phyloP scores from a whole-genome alignment of 129 eudicot species.

The Helianthus annuus region HanXRQr2.0-SUNRISE NC_035443.2:144912917-144913416 shows the following conservation, averaged over 20 bases:
- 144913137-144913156: background rate
- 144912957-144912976: too few species aligned
- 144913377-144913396: too few species aligned
- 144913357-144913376: too few species aligned
- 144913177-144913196: too few species aligned
- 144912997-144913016: too few species aligned
- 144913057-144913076: background rate
- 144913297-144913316: conserved; percentile 66
- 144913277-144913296: conserved; percentile 95
- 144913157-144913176: too few species aligned
- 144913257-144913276: conserved; percentile 97
- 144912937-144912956: too few species aligned
- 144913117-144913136: background rate
- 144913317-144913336: background rate
- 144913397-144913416: too few species aligned
- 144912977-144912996: too few species aligned
- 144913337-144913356: background rate
- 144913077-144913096: too few species aligned
- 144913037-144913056: background rate
- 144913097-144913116: background rate
- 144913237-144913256: conserved; percentile 56
- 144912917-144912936: too few species aligned
- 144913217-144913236: background rate
- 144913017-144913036: background rate
- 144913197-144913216: background rate